Evolutionary conservation across 495 filamentous ascomycete species (phyloP), one percentile per base, ranked within the genome.

Genomic region (Clavariopsis aquatica): DNA sequence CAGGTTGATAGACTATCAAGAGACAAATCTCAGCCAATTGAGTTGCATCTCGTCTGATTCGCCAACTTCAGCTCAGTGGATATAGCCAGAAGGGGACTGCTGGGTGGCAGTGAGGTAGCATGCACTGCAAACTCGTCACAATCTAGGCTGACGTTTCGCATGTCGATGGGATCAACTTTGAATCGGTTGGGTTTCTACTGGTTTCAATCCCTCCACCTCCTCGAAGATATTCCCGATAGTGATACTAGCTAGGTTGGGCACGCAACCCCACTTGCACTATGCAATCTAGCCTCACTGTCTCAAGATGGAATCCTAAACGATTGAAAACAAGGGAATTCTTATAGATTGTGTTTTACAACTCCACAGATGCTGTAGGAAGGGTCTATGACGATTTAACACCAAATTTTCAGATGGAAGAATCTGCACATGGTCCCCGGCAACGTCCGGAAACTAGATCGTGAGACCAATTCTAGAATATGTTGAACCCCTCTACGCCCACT

Each of bases 1-100:
- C 29, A 56, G 55, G 29, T 58, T 27, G 19, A 46, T 24, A 47
- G 8, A 10, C 38, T 43, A 43, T 17, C 38, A 43, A 43, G n/a
- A 43, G 38, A 43, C 15, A 43, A 17, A 6, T 17, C 38, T 43
- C 38, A 43, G 6, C 5, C 31, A 34, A 43, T 43, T 9, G 38
- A 10, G 15, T 43, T 43, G 38, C n/a, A n/a, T n/a, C 15, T 10
- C 12, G 38, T 10, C 8, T 17, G 3, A 10, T 43, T 2, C n/a
- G n/a, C n/a, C n/a, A n/a, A n/a, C n/a, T n/a, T n/a, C n/a, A n/a
- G n/a, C n/a, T n/a, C n/a, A n/a, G n/a, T n/a, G n/a, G n/a, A n/a
- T n/a, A n/a, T 10, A 17, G 38, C 15, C 8, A 43, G 15, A 43
- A 43, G 13, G 12, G 9, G 15, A 43, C 13, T 10, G 15, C 3